Percentiles rank a stretch among this genome's conserved stretches.
Conservation (phyloP, 257 asterid genomes). For the Solanum verrucosum region DNA sequence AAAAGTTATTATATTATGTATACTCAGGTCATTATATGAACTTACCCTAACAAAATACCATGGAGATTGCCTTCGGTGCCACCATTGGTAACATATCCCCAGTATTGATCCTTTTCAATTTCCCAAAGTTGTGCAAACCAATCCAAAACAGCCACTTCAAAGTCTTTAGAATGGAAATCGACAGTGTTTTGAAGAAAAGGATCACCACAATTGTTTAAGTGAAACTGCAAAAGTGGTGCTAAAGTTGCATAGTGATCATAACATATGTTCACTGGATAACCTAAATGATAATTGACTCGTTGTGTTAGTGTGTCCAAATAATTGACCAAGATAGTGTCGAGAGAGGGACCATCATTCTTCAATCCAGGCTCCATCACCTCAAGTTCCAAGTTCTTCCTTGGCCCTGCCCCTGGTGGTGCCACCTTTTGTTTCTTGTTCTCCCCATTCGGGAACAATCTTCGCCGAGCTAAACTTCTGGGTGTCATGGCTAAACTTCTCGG, state of each 20-base stretch:
- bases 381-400: not conserved
- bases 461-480: too few species aligned
- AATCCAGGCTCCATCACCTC: not conserved
- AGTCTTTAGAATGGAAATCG: constrained; percentile 8
- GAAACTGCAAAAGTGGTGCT: not conserved
- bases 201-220: constrained; percentile 2
- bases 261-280: not conserved
- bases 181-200: not conserved
- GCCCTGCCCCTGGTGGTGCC: not conserved
- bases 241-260: not conserved
- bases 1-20: too few species aligned
- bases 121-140: constrained; percentile 12
- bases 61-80: constrained; percentile 21
- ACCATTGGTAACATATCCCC: constrained; percentile 17
- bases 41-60: constrained; percentile 15
- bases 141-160: constrained; percentile 7
- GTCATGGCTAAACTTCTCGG: too few species aligned
- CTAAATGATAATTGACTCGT: not conserved
- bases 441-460: too few species aligned
- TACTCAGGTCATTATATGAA: too few species aligned
- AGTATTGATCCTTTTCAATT: constrained; percentile 3
- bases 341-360: not conserved
- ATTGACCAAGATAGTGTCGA: not conserved
- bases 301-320: not conserved
- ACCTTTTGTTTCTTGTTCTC: not conserved